These are phyloP conservation scores for Aspergillus heteromorphus DNA, from an alignment of 495 filamentous ascomycete species.

Conservation along the genomic window DNA sequence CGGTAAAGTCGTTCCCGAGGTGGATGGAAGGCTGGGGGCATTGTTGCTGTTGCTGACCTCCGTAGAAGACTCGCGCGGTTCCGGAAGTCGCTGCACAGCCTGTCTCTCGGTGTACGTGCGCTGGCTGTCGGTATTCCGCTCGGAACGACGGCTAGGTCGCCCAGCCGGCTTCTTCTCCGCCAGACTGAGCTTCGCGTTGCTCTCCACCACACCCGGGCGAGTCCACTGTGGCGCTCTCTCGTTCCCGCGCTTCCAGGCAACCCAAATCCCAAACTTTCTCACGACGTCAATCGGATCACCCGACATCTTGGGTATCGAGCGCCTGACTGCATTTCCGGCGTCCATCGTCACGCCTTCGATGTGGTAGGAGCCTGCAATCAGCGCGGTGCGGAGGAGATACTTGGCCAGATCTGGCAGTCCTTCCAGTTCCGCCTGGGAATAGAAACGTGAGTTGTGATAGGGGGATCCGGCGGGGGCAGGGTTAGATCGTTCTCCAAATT, in stretches of 20 bases:
- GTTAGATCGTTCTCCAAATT: constrained; percentile 51
- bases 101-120: constrained; percentile 44
- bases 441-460: constrained; percentile 57
- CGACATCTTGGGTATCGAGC: constrained; percentile 59
- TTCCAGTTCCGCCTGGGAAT: constrained; percentile 64
- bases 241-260: constrained; percentile 69
- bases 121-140: constrained; percentile 39
- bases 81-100: constrained; percentile 36
- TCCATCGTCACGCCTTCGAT: constrained; percentile 56
- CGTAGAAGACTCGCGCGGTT: constrained; percentile 15
- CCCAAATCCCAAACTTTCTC: constrained; percentile 64
- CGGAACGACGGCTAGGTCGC: constrained; percentile 41
- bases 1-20: constrained; percentile 18
- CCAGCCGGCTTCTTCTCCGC: constrained; percentile 40
- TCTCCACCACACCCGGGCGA: constrained; percentile 42
- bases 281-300: constrained; percentile 58
- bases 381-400: constrained; percentile 63
- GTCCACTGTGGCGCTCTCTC: constrained; percentile 65
- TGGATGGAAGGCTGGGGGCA: constrained; percentile 15
- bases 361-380: constrained; percentile 59
- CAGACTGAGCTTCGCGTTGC: constrained; percentile 38
- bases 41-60: constrained; percentile 11
- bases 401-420: constrained; percentile 58
- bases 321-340: constrained; percentile 52
- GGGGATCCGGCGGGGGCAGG: constrained; percentile 38